Base-by-base conservation (phyloP, 2,329 filamentous ascomycete species). In the Ceratocystiopsis minuta region DNA sequence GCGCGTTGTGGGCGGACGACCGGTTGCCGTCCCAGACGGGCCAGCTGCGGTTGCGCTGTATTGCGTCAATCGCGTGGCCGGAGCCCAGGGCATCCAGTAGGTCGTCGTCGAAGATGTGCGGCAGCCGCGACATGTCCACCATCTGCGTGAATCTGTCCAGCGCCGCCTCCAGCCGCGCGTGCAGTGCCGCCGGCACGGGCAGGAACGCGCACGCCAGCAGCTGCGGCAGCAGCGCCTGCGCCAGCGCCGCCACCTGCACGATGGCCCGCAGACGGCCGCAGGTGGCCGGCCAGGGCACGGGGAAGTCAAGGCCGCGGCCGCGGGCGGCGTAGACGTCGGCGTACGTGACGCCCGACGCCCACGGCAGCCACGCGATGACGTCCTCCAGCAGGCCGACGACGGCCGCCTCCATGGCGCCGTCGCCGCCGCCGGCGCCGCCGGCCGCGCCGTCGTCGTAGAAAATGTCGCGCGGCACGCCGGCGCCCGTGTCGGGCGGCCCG, bases 391-490 rank as follows among this genome's bases (percentile, higher is more conserved):
- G 47, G 6, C 48, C 46, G 13, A 57, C 39, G 16, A 65, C 43
- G 15, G 24, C 39, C 6, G 59, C 54, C 9, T 49, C 48, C 41
- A 63, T 44, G 40, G 55, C 53, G 4, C 54, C 54, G 14, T 56
- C 53, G 17, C 49, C 50, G 16, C 20, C 20, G 6, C 48, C 46
- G 13, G 57, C 38, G 16, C 65, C 43, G 15, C 33, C 38, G 6
- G 59, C 54, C 9, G 49, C 48, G 40, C 63, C 44, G 40, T 55
- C 53, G 4, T 54, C 54, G 14, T 56, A 53, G 17, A 48, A 50
- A 16, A 68, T 52, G 43, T 65, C 60, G 31, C 51, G 55, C 14
- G 63, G 55, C 16, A 64, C 45, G 16, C 53, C 20, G 20, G 53
- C 6, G 56, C 53, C 15, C 51, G 51, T 6, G 51, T n/a, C 20